These are phyloP conservation scores for Strobilomyces dryophilus DNA, from an alignment of 768 basidiomycete genomes.

Conservation along the genomic window DNA sequence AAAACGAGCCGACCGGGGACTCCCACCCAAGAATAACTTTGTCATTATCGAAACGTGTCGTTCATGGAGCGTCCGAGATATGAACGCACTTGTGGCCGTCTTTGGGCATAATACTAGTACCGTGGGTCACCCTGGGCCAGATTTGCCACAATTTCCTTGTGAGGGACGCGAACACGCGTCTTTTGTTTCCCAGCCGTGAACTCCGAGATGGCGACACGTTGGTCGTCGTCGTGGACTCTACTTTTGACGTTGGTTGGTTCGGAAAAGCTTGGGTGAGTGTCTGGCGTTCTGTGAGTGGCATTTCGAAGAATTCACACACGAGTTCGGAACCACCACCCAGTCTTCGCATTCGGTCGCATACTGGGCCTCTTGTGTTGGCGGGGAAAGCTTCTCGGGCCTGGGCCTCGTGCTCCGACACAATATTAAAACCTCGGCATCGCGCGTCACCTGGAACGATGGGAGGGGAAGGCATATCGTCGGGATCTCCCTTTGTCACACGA, in stretches of 20 bases:
- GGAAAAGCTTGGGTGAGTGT: conserved; percentile 1
- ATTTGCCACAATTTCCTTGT: conserved; percentile 15
- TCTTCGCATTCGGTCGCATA: neutral
- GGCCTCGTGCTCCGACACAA: neutral
- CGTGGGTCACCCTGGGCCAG: neutral
- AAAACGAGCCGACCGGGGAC: neutral
- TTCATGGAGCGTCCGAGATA: neutral
- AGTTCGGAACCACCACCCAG: neutral
- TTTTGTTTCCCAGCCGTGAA: conserved; percentile 1
- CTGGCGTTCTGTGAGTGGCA: neutral
- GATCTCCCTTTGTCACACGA: neutral
- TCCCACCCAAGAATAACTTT: conserved; percentile 18
- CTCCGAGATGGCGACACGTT: neutral
- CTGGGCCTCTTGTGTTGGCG: too few species aligned
- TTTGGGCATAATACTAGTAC: conserved; percentile 12
- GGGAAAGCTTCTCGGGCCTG: too few species aligned
- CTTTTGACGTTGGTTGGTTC: neutral
- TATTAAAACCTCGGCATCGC: too few species aligned
- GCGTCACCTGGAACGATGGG: too few species aligned
- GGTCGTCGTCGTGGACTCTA: neutral
- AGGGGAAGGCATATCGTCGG: neutral
- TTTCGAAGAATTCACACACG: neutral
- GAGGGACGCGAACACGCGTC: neutral
- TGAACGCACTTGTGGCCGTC: conserved; percentile 2
- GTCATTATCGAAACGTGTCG: conserved; percentile 17